Evolutionary conservation across 2,329 filamentous ascomycete species (phyloP), one percentile per base, ranked within the genome.

Genomic region (Aspergillus costaricaensis): DNA sequence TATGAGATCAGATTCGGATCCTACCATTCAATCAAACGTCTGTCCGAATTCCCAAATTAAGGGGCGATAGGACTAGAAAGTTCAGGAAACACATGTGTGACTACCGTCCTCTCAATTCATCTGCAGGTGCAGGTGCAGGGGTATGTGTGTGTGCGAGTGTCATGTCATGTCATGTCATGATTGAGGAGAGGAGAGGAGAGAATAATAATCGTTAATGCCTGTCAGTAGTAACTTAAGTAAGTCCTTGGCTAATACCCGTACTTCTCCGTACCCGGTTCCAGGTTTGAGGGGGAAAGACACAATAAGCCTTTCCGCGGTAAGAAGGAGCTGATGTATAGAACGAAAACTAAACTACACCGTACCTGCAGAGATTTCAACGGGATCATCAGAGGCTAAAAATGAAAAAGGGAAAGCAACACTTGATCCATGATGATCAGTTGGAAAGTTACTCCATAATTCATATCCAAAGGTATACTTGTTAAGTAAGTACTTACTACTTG

Each of bases 51-150:
- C 25, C 2, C 25, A 27, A 27, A 27, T 27, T 27, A 27, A 27
- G 44, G 25, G 41, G 52, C 25, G 39, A 32, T n/a, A n/a, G n/a
- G n/a, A n/a, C n/a, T n/a, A n/a, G n/a, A n/a, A n/a, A n/a, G n/a
- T n/a, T n/a, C n/a, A n/a, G n/a, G n/a, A n/a, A 36, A 55, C 52
- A 55, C 43, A 52, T 57, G 60, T 60, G 54, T 57, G 38, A 62
- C 60, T 60, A 36, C 32, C 14, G 5, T 57, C 41, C 19, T 48
- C 30, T 55, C 39, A 30, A 38, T 14, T 36, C 39, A 21, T 47
- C 48, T 60, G 58, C 54, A 57, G 39, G 48, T 57, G 57, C 57
- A 60, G 49, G 32, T 36, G 32, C 32, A 36, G 60, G 60, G 25
- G 15, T 17, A 41, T 15, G 49, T n/a, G 50, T 10, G 15, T 39